Conservation (phyloP, 257 asterid genomes). For the Solanum peruvianum region DNA sequence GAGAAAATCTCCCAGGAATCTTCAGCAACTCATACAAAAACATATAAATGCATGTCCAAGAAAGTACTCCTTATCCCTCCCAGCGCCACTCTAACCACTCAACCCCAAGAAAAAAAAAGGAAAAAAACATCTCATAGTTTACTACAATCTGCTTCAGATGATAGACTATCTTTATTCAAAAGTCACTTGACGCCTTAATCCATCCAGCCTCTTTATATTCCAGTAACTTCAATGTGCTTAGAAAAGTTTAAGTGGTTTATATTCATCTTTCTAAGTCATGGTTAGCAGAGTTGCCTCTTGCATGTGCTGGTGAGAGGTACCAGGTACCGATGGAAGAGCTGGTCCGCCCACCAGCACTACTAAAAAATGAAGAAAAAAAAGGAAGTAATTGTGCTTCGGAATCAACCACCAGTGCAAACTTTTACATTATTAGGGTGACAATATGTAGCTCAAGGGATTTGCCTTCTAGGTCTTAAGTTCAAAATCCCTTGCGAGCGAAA, state of each 20-base stretch:
- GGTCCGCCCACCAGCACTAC: not conserved
- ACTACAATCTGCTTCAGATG: not conserved
- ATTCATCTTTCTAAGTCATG: not conserved
- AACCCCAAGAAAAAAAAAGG: not conserved
- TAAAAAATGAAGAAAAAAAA: not conserved
- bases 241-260: not conserved
- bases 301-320: not conserved
- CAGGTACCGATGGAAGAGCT: not conserved
- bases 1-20: not conserved
- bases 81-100: not conserved
- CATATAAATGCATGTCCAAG: not conserved
- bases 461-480: no score
- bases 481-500: no score
- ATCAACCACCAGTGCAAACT: not conserved
- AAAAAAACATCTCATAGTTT: not conserved
- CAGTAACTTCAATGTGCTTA: not conserved
- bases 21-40: not conserved
- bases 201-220: not conserved
- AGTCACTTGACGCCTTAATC: not conserved
- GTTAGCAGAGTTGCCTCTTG: not conserved
- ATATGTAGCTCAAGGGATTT: not conserved
- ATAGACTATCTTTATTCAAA: not conserved
- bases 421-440: not conserved
- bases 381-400: not conserved
- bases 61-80: not conserved